Percentiles rank a stretch among this genome's conserved stretches.
These are phyloP conservation scores for Xylaria sp. DNA, from an alignment of 2,329 filamentous ascomycete genomes.

Conservation along the genomic window DNA sequence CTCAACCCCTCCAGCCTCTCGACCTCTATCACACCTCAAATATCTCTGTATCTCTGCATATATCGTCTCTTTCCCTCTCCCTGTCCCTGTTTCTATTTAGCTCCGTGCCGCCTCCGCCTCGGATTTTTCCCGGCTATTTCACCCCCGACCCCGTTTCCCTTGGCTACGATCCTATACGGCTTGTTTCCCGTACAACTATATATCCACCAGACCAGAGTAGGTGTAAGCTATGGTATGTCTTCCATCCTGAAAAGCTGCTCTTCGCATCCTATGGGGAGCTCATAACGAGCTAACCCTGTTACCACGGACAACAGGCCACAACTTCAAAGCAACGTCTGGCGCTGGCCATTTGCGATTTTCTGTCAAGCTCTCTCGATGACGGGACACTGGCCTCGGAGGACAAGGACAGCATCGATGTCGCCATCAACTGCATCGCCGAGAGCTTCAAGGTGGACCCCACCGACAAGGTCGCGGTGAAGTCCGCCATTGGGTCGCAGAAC, in stretches of 20 bases:
- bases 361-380: slow-evolving; percentile 83
- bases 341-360: slow-evolving; percentile 96
- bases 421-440: slow-evolving; percentile 92
- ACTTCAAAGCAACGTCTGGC: slow-evolving; percentile 84
- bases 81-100: neutral
- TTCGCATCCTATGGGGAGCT: too few relatives aligned
- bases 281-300: slow-evolving; percentile 11
- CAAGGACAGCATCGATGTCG: slow-evolving; percentile 92
- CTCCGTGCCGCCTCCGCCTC: neutral
- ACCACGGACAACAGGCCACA: slow-evolving; percentile 51
- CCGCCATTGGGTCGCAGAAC: slow-evolving; percentile 86
- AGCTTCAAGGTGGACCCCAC: slow-evolving; percentile 93
- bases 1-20: neutral
- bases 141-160: neutral
- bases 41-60: too few relatives aligned
- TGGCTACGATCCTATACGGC: neutral
- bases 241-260: too few relatives aligned
- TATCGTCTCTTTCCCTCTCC: neutral
- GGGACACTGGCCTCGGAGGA: slow-evolving; percentile 90
- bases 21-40: neutral
- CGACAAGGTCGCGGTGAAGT: slow-evolving; percentile 76
- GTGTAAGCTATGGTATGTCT: slow-evolving; percentile 25
- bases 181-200: neutral
- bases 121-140: neutral
- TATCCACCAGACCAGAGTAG: neutral